Base-by-base conservation (phyloP, 768 basidiomycete genomes). In the Termitomyces sp. region DNA sequence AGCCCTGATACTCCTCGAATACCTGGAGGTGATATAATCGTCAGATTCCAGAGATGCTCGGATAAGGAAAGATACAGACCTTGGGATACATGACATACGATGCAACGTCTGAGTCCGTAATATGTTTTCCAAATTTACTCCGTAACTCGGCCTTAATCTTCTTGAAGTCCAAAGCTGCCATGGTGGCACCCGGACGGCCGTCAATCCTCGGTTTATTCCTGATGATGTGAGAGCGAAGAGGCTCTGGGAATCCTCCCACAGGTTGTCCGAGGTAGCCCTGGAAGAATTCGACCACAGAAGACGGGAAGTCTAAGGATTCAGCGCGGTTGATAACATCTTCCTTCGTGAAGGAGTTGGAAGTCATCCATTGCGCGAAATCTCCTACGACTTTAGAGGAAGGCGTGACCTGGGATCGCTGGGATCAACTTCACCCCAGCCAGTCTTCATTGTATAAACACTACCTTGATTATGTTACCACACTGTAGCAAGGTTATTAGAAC, bases 291-390 rank as follows among this genome's bases (percentile, higher is more conserved):
- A 93, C 91, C 45, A 93, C 92, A 34, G 90, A 94, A 11, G 92
- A 94, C 9, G 97, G 97, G 87, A 99, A 98, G 72, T 99, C 97
- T 57, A 99, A 85, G 55, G 83, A 81, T 42, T 90, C 89, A 42
- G 96, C 97, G 49, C 87, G 84, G 9, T 84, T 81, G 54, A 95
- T 68, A 30, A 99, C 94, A 55, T 98, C 88, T 62, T 87, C 74
- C 72, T 93, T 93, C 52, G 85, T 81, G 56, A 98, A 77, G 59
- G 85, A 84, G 78, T 98, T 98, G 61, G 91, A 90, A 35, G 93
- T 95, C 93, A 98, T 95, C 88, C 90, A 97, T 73, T 99, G 97
- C 17, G 97, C 97, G 72, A 99, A 97, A 76, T 99, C 97, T 24
- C 97, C 97, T 47, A 98, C 95, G 46, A 96, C 93, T 77, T 98